Conservation (phyloP, 2,329 filamentous ascomycete species). For the Exserohilum rostratum region DNA sequence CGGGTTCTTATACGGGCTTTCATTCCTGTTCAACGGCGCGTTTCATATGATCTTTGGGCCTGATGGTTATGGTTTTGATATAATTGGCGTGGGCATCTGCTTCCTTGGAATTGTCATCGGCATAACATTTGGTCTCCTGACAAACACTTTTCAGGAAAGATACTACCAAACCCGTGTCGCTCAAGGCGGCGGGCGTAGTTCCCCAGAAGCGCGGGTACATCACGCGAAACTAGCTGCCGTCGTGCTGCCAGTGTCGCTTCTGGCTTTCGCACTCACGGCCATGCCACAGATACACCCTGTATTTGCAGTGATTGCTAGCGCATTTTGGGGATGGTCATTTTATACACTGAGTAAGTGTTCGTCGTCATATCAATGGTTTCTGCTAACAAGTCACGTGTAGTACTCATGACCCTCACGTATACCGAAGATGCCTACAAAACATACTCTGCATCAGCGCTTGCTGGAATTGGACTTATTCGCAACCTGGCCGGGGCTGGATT, state of each 20-base stretch:
- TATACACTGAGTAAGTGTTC: constrained; percentile 51
- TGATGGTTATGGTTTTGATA: constrained; percentile 51
- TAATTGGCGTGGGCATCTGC: constrained; percentile 49
- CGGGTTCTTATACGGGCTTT: constrained; percentile 57
- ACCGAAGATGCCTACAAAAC: constrained; percentile 58
- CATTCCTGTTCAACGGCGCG: constrained; percentile 58
- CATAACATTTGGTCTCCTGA: constrained; percentile 52
- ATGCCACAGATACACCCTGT: constrained; percentile 41
- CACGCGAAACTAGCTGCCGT: constrained; percentile 51
- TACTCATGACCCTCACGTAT: constrained; percentile 58
- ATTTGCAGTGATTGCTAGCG: constrained; percentile 57
- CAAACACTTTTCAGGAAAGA: constrained; percentile 54
- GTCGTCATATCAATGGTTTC: neutral
- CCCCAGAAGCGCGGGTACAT: constrained; percentile 53
- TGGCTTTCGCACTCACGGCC: constrained; percentile 48
- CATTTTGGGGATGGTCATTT: constrained; percentile 59
- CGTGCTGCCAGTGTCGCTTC: constrained; percentile 40
- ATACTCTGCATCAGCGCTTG: constrained; percentile 51
- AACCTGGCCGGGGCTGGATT: constrained; percentile 48
- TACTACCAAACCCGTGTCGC: constrained; percentile 49
- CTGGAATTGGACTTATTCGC: constrained; percentile 49
- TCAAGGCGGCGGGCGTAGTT: constrained; percentile 39
- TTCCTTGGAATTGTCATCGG: constrained; percentile 52
- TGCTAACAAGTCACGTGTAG: constrained; percentile 4
- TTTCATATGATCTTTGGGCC: constrained; percentile 58